Conservation (phyloP, 2,329 filamentous ascomycete species). For the Colletotrichum filicis region DNA sequence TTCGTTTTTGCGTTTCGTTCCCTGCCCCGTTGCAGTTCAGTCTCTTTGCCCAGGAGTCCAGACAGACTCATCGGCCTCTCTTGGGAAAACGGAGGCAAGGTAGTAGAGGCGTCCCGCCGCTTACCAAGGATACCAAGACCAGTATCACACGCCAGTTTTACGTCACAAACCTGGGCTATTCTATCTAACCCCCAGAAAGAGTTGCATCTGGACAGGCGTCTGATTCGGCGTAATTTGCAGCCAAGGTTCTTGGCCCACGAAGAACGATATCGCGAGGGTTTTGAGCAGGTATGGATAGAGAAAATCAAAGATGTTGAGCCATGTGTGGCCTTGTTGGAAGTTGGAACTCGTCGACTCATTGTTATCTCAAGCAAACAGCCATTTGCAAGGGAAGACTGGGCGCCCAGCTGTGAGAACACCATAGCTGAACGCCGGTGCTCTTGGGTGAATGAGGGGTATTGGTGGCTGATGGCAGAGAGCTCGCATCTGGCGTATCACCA, state of each 20-base stretch:
- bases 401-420: background rate
- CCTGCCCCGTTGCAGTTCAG: background rate
- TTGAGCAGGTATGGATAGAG: background rate
- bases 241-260: constrained; percentile 26
- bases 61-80: background rate
- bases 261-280: background rate
- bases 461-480: background rate
- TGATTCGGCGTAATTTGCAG: constrained; percentile 10
- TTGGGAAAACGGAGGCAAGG: background rate
- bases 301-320: background rate
- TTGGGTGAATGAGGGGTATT: background rate
- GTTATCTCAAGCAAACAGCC: background rate
- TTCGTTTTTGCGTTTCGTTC: constrained; percentile 8
- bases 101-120: constrained; percentile 4
- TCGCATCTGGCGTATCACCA: background rate
- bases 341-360: background rate
- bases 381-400: background rate
- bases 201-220: background rate
- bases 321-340: background rate
- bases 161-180: constrained; percentile 16
- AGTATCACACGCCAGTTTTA: constrained; percentile 14
- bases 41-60: constrained; percentile 9
- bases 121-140: constrained; percentile 31
- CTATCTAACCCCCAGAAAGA: background rate
- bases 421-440: background rate